Base-by-base conservation (phyloP, 2,329 filamentous ascomycete species). In the Aspergillus glaucus region DNA sequence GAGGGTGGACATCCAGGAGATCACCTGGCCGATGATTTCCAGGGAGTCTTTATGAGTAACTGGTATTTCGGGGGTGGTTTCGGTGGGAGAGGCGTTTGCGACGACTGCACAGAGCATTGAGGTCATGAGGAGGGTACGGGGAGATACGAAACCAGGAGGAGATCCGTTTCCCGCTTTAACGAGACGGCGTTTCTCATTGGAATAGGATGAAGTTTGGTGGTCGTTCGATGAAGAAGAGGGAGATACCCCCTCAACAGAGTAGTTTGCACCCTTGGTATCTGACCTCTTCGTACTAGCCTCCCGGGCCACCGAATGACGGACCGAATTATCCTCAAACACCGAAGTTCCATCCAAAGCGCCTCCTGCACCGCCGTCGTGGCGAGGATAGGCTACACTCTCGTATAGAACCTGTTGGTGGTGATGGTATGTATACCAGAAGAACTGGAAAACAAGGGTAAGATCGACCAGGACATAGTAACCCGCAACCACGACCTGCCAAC, bases 391-490 rank as follows among this genome's bases (percentile, higher is more conserved):
- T 22, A 65, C 50, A 15, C 59, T 57, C 47, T 56, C 50, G 45
- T 67, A 66, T 10, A 55, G 61, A 17, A 74, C 70, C 48, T 73
- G 64, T 43, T 73, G 75, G 47, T 77, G 72, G 58, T 77, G 75
- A 50, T 81, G 61, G 50, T 78, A 71, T 45, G 81, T 80, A 58
- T 86, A 86, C 80, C 82, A 86, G 34, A 83, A 68, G 70, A 81
- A 85, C 66, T 86, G 83, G 32, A 73, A 68, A 6, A 84, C 80
- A 24, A 86, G 69, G 32, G 78, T 75, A 26, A 82, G 66, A 62
- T 86, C 83, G 2, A 86, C 83, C 22, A 78, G 77, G 44, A 84
- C 81, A 61, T 86, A 86, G 66, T 86, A 86, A 19, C 67, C 70
- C 1, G 82, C 83, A 44, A 86, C 75, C 7, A 83, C 75, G 37